Base-by-base conservation (phyloP, 257 asterid genomes). In the Scutellaria galericulata region DNA sequence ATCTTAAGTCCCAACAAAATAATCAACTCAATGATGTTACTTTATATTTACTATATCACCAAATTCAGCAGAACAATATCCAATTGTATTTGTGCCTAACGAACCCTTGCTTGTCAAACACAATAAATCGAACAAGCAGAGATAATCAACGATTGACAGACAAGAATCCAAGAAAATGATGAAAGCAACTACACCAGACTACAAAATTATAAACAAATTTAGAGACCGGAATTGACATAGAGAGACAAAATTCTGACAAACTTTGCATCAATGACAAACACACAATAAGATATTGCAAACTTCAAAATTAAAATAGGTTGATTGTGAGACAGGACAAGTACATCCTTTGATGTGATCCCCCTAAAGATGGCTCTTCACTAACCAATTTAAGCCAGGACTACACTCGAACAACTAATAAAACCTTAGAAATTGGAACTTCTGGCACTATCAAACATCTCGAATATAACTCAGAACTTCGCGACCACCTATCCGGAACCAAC, bases 391-490 rank as follows among this genome's bases (percentile, higher is more conserved):
- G 12, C 12, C 13, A 13, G 20, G 6, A 11, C 9, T 46, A 46
- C 27, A 24, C 52, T 46, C 4, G 11, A 10, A 1, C 52, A 11
- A 58, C 20, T 58, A 12, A 13, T 11, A 35, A 31, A 20, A 31
- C 65, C 37, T 58, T 22, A 58, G 65, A 20, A 46, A 57, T 64
- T 46, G 57, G 27, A 46, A 14, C 45, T 64, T 64, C 55, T 44
- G 8, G 12, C 4, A 13, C 46, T 18, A 64, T 64, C 20, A 46
- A 27, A 64, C 42, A 46, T 7, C 42, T 46, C 45, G 24, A 46
- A n/a, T 45, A 20, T 1, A 64, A 64, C 44, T 64, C 22, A 4
- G 55, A 64, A 11, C 20, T 5, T 31, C 27, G 14, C 14, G 11
- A 10, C 54, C 69, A 64, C 18, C 6, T 18, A 44, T 42, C 63